Evolutionary conservation across 1,284 basidiomycete genomes (phyloP), one percentile per base, ranked within the genome.

Genomic region (Salmacisia buchloeana): DNA sequence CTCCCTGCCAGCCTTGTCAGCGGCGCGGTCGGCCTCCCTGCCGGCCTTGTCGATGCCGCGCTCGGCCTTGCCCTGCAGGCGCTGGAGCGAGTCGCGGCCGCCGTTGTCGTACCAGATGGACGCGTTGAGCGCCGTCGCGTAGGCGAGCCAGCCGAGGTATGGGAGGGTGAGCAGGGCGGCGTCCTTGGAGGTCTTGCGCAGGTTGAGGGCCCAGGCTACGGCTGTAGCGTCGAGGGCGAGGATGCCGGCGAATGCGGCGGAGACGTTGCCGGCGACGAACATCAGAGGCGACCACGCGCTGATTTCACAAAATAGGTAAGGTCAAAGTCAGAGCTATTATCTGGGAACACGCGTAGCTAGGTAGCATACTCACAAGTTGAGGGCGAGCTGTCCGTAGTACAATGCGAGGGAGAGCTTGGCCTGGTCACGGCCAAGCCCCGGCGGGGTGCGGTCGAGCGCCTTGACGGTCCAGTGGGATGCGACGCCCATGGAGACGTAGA

Each of bases 91-190:
- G 68, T 73, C 69, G 62, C 70, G 65, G 29, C 54, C 49, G 39
- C 27, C 27, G 46, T 36, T 86, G 67, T 84, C 72, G 81, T 83
- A 85, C 84, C 85, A 86, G 60, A 84, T 82, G 6, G 85, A 85
- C 31, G 82, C 86, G 78, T 89, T 89, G 63, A 91, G 82, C 81
- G 89, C 90, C 6, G 87, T 87, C 1, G 85, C 86, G 70, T 84
- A 88, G 2, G 83, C 80, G 29, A 87, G 72, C 87, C 87, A 89
- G 49, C 18, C 35, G 59, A 70, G 60, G 65, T 74, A 74, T 33
- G 73, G 73, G 33, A 71, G 39, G 43, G 65, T 64, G 54, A 72
- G 63, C 25, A 63, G 61, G 52, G 65, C 64, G 34, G 71, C 73
- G 29, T 61, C 64, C 43, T 86, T 56, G 59, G 71, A 69, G 34